phyloP scores from a whole-genome alignment of 2,329 filamentous ascomycete genomes.

The Calonectria hongkongensis region DNA sequence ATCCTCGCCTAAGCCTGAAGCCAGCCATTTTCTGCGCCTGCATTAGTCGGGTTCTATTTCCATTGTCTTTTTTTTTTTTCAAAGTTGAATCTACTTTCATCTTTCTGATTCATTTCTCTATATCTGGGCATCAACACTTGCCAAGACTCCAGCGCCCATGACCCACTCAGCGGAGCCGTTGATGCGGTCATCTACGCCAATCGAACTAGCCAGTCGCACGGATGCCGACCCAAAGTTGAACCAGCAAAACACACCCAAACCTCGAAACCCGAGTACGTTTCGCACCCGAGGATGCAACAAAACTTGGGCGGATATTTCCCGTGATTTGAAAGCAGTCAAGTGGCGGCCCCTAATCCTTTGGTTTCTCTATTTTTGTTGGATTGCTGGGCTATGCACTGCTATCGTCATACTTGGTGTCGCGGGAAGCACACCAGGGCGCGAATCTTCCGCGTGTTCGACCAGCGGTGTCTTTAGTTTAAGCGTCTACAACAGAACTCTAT shows the following conservation, averaged over 20 bases:
- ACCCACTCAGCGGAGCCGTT: not conserved
- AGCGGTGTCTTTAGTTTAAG: not conserved
- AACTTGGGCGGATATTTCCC: not conserved
- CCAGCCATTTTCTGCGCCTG: too few relatives aligned
- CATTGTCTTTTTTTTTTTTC: too few relatives aligned
- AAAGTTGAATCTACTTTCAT: too few relatives aligned
- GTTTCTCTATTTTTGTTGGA: not conserved
- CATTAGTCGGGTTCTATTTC: too few relatives aligned
- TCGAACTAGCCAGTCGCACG: not conserved
- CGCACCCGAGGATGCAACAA: not conserved
- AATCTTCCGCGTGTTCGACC: not conserved
- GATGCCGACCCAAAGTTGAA: not conserved
- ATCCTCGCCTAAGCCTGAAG: too few relatives aligned
- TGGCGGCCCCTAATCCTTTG: not conserved
- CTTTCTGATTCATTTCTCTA: too few relatives aligned
- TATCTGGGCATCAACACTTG: not conserved
- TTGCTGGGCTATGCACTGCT: not conserved
- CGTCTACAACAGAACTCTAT: not conserved
- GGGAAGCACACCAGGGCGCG: not conserved
- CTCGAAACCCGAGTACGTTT: not conserved
- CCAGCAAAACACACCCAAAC: not conserved
- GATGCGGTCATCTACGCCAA: not conserved
- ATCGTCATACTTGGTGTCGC: not conserved
- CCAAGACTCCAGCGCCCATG: not conserved
- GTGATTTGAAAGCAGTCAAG: not conserved